Conservation (phyloP, 495 filamentous ascomycete genomes). For the Neurospora pannonica region DNA sequence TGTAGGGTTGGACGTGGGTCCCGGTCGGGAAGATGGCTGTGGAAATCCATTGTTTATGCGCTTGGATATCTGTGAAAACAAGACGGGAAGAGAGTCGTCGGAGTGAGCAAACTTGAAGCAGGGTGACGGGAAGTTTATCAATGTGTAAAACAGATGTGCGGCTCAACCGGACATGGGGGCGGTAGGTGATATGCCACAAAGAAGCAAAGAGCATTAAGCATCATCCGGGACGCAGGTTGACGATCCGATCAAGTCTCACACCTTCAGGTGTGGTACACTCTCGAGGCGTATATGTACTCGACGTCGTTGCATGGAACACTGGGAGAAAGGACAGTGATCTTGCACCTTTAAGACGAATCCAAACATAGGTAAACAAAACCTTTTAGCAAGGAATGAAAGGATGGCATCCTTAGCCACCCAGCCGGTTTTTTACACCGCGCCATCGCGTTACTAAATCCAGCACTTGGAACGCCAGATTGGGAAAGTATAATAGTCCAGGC, state of each 20-base stretch:
- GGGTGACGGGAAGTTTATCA: neutral
- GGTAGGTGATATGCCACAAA: neutral
- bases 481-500: neutral
- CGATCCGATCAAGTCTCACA: conserved; percentile 40
- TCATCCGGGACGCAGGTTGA: conserved; percentile 42
- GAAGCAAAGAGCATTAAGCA: neutral
- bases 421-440: neutral
- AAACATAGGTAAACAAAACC: neutral
- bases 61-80: neutral
- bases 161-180: neutral
- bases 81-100: neutral
- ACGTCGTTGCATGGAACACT: neutral
- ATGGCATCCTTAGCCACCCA: neutral
- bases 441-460: neutral
- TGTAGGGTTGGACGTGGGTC: neutral
- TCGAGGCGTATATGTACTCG: neutral
- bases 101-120: neutral
- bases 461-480: neutral
- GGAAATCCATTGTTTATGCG: neutral
- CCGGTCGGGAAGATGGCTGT: neutral
- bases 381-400: neutral
- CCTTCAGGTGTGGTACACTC: neutral
- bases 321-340: neutral
- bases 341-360: neutral
- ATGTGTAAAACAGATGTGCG: neutral